Base-by-base conservation (phyloP, 148 eudicot species). In the Agrostemma githago region DNA sequence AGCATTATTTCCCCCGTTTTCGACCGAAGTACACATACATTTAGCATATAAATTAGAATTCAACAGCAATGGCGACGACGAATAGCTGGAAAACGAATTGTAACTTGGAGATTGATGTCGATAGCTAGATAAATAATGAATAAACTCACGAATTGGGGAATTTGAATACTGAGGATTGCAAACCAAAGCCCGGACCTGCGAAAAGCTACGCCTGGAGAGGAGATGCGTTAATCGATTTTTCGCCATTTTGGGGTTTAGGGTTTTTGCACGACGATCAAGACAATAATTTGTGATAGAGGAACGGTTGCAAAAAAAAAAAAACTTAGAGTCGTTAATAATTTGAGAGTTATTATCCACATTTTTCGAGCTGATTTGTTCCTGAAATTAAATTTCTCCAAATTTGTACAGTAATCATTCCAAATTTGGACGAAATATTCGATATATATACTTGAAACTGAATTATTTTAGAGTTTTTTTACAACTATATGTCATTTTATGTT, bases 161-260 rank as follows among this genome's bases (percentile, higher is more conserved):
- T 51, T 70, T 2, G 60, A 56, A 0, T 48, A 70, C 12, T 46
- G 48, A 16, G 75, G 40, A 7, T 80, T 72, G 16, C 20, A 75
- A n/a, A 70, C 16, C 2, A 65, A 16, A 80, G 58, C 79, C 82
- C 79, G 71, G 71, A 80, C 72, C 76, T 79, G 79, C 14, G 76
- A 65, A 80, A 71, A 3, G 51, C 60, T 64, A 39, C 37, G 72
- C 57, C 65, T 75, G 5, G 75, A 74, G 26, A 80, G 72, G 39
- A 71, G 39, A 46, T 71, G 58, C 68, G 79, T 12, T 4, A 80
- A 71, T 43, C 56, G 71, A 37, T 57, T 17, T 17, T 56, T 67
- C 51, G 68, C 82, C 82, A 80, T 79, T 0, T 26, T 26, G 34
- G 34, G 34, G 34, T 26, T 26, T 26, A 26, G 34, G 34, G 34